These are phyloP conservation scores for Zasmidium citrigriseum DNA, from an alignment of 2,329 filamentous ascomycete genomes.

Conservation along the genomic window DNA sequence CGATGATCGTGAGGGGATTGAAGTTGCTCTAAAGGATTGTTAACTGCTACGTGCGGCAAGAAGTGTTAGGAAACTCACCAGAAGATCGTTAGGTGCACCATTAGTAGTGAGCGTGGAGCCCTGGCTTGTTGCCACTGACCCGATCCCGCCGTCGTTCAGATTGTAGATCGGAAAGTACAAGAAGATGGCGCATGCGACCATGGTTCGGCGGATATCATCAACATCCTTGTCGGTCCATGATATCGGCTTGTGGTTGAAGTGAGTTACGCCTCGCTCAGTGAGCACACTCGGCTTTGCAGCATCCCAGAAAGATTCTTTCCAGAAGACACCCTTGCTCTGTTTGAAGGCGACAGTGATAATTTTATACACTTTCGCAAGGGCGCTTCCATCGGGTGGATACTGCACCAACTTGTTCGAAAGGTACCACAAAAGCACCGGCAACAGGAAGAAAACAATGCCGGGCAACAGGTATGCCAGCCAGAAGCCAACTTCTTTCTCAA, in stretches of 20 bases:
- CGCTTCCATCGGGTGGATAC: constrained; percentile 25
- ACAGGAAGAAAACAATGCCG: constrained; percentile 61
- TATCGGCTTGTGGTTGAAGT: constrained; percentile 19
- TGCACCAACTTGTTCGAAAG: constrained; percentile 22
- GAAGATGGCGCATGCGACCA: constrained; percentile 69
- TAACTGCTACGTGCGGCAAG: no score
- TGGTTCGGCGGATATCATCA: constrained; percentile 67
- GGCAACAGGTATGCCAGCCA: constrained; percentile 63
- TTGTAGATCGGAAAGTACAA: constrained; percentile 46
- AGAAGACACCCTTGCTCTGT: constrained; percentile 25
- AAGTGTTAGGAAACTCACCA: constrained; percentile 23
- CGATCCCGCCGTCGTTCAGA: constrained; percentile 33
- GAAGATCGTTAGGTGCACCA: constrained; percentile 47
- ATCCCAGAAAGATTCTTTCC: constrained; percentile 26
- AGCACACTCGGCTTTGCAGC: constrained; percentile 26
- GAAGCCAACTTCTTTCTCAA: constrained; percentile 67
- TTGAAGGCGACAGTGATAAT: constrained; percentile 22
- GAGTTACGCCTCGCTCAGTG: constrained; percentile 18
- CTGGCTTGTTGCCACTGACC: constrained; percentile 22
- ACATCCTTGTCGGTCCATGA: constrained; percentile 69
- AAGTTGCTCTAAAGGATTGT: constrained; percentile 37
- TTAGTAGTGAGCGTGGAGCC: constrained; percentile 26
- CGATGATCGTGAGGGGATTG: constrained; percentile 46
- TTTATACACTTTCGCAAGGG: constrained; percentile 25
- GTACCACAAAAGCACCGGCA: constrained; percentile 29